These are phyloP conservation scores for Fusarium sp. DNA, from an alignment of 2,329 filamentous ascomycete species.

Conservation along the genomic window DNA sequence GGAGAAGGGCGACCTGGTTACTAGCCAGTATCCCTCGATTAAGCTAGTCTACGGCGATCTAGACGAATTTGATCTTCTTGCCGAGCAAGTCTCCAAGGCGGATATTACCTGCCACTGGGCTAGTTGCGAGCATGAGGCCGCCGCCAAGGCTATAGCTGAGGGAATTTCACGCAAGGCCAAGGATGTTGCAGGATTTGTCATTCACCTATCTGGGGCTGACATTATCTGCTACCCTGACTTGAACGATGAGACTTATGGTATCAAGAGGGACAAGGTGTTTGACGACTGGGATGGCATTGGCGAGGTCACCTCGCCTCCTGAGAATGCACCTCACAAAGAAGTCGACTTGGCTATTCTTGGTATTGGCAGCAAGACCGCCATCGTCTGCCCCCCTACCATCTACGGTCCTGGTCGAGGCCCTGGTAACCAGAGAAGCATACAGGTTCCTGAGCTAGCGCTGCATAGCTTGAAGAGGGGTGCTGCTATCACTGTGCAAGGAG, in stretches of 20 bases:
- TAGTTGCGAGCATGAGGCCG: constrained; percentile 5
- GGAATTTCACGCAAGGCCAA: neutral
- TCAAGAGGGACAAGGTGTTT: neutral
- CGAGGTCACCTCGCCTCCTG: neutral
- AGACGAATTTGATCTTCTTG: neutral
- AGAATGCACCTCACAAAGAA: neutral
- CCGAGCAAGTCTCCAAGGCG: constrained; percentile 3
- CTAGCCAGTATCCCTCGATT: neutral
- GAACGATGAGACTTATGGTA: neutral
- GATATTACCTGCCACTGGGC: constrained; percentile 11
- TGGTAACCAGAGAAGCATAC: neutral
- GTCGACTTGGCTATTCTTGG: neutral
- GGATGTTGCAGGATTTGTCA: neutral
- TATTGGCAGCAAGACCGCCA: neutral
- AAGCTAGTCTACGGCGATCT: neutral
- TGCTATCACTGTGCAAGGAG: neutral
- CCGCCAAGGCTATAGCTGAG: constrained; percentile 10
- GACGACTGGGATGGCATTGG: neutral
- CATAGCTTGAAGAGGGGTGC: neutral
- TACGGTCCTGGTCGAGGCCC: neutral
- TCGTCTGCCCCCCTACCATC: neutral
- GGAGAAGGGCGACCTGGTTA: neutral
- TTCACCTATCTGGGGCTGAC: neutral
- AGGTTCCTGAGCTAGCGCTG: neutral
- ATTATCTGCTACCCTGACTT: neutral